Base-by-base conservation (phyloP, 2,329 filamentous ascomycete species). In the Monilinia vaccinii-corymbosi region DNA sequence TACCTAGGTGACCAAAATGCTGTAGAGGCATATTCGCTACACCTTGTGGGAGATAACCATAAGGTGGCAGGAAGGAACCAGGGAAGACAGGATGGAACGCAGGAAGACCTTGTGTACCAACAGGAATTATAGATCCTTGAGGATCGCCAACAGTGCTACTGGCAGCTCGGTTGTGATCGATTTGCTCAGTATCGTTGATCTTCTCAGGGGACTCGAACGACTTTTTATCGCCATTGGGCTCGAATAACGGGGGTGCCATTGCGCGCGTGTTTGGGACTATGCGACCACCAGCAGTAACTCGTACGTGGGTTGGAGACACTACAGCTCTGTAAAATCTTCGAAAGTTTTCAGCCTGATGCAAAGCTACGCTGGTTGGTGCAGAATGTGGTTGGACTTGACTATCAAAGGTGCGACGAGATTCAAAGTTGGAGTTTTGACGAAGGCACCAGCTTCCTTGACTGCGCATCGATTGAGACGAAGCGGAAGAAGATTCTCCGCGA, bases 311-410 rank as follows among this genome's bases (percentile, higher is more conserved):
- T 9, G 84, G 84, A 38, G 84, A 87, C 5, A 82, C 78, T n/a
- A 87, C 84, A 13, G 84, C 83, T 69, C 84, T 83, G 73, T 84
- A 86, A 69, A 87, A 87, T 56, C 80, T 77, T 70, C 85, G 80
- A 65, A 87, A 87, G n/a, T 84, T 84, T 69, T 86, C 82, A 38
- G 78, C 79, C 65, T 81, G 79, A 69, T 86, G 83, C 31, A 81
- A 79, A 42, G 71, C 72, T 38, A 80, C 71, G 10, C 77, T 80
- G 23, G 76, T 71, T 13, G 83, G 83, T 25, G 82, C 82, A 55
- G 79, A 73, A 40, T 83, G 73, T 79, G 79, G 46, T 69, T 72
- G 47, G 72, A 65, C 63, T 16, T 69, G 68, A 42, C 62, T 63
- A 56, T 71, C 69, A 42, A 68, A 71, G 46, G 64, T 67, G 36